Conservation (phyloP, 1,284 basidiomycete species). For the Marasmius tenuissimus region DNA sequence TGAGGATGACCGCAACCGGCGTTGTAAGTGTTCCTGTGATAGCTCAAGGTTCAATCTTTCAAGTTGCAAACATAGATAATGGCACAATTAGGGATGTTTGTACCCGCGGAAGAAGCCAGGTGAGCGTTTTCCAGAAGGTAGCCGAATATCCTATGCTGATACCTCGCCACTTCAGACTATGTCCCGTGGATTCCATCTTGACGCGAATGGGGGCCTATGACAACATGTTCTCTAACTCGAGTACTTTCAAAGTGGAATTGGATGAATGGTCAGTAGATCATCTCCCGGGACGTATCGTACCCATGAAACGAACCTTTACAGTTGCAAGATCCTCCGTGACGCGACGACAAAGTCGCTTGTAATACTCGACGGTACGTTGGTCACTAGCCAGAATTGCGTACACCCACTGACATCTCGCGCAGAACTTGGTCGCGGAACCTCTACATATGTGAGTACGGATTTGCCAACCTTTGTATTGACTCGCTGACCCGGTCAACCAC, state of each 20-base stretch:
- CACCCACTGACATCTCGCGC: slow-evolving; percentile 14
- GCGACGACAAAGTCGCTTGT: slow-evolving; percentile 91
- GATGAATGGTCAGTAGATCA: slow-evolving; percentile 77
- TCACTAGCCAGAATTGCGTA: neutral
- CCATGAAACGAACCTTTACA: slow-evolving; percentile 26
- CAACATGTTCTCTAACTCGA: slow-evolving; percentile 94
- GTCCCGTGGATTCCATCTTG: slow-evolving; percentile 91
- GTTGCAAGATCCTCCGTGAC: slow-evolving; percentile 88
- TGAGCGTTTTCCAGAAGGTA: slow-evolving; percentile 29
- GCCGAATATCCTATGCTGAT: neutral
- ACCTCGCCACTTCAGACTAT: slow-evolving; percentile 49
- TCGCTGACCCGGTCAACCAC: slow-evolving; percentile 6
- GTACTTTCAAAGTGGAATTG: slow-evolving; percentile 95
- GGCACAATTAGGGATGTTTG: slow-evolving; percentile 97
- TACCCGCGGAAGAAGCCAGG: slow-evolving; percentile 85
- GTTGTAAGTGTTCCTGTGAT: slow-evolving; percentile 51
- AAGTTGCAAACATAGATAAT: slow-evolving; percentile 64
- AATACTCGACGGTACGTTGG: slow-evolving; percentile 83
- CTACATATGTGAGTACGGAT: slow-evolving; percentile 65
- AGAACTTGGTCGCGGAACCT: slow-evolving; percentile 91
- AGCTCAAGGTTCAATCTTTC: neutral
- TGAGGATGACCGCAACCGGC: slow-evolving; percentile 96
- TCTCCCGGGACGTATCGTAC: neutral
- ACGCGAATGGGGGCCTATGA: slow-evolving; percentile 99
- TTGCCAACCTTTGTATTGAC: slow-evolving; percentile 4